Evolutionary conservation across 1,284 basidiomycete genomes (phyloP), one percentile per base, ranked within the genome.

Genomic region (Rhizoctonia solani): DNA sequence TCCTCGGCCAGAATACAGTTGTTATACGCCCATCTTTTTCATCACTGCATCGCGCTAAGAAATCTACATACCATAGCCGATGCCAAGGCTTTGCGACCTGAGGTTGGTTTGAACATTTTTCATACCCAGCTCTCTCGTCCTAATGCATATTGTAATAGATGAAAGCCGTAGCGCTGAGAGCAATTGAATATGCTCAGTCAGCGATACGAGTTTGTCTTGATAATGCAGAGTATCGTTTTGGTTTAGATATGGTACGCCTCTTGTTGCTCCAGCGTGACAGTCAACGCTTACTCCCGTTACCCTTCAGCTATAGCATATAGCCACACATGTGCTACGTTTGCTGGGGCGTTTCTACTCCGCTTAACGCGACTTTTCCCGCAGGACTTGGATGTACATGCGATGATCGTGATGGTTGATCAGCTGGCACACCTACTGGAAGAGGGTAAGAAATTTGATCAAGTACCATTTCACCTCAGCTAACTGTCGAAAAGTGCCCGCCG

Each of bases 281-380:
- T 41, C 16, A 25, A 29, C 13, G n/a, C 14, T 4, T 9, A 21
- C 49, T 58, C 4, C 41, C 30, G 42, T 32, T 16, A 23, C 8
- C 9, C 2, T 41, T 21, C 23, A 69, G 63, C 69, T 32, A 69
- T 72, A 21, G 63, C 71, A 30, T 72, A 72, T 54, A 72, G 71
- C 9, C 72, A 71, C 61, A 72, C 69, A 13, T 71, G 72, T 44
- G 72, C 71, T 8, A 71, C 72, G 11, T 71, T 72, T 53, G 71
- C 71, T 11, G 72, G 67, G 14, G 70, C 69, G 13, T 72, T 72
- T 46, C 55, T 72, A 13, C 49, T 72, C 23, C 69, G 71, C 8
- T 67, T 72, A 29, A 71, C 71, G 14, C 32, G 71, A 52, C 59
- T 72, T 14, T 71, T 72, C 30, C 71, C 70, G 0, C 49, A 69